Conservation (phyloP, 2,329 filamentous ascomycete genomes). For the Aureobasidium mangrovei region DNA sequence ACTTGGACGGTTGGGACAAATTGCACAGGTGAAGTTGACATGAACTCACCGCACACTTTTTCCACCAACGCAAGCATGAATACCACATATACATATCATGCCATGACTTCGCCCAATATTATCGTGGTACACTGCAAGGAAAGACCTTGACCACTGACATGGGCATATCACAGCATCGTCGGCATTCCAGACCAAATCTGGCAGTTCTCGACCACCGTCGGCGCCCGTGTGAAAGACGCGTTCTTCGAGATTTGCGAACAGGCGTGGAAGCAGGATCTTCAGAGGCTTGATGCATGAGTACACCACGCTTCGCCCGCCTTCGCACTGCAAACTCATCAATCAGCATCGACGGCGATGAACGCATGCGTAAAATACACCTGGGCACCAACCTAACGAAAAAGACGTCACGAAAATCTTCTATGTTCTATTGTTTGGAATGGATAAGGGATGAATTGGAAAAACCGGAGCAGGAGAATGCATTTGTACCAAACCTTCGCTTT, state of each 20-base stretch:
- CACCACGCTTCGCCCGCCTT: neutral
- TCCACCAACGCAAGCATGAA: slow-evolving; percentile 1
- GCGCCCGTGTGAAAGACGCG: neutral
- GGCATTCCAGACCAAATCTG: neutral
- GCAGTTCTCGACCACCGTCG: neutral
- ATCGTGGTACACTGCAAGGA: neutral
- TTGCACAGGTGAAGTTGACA: slow-evolving; percentile 12
- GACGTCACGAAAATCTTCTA: too few species aligned
- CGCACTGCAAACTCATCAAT: too few species aligned
- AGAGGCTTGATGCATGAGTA: neutral
- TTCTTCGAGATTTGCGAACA: neutral
- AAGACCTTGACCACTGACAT: neutral
- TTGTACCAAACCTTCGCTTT: too few species aligned
- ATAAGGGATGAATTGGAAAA: too few species aligned
- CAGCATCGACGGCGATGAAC: too few species aligned
- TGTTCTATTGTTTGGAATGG: too few species aligned
- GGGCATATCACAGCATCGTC: slow-evolving; percentile 2
- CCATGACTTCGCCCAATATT: neutral
- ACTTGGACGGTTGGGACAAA: slow-evolving; percentile 13
- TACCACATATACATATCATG: neutral
- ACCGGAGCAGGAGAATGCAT: too few species aligned
- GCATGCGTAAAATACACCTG: too few species aligned
- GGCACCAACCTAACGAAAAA: too few species aligned
- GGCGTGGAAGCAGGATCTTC: slow-evolving; percentile 1
- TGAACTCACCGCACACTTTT: neutral